phyloP scores from a whole-genome alignment of 2,329 filamentous ascomycete genomes.

The Lachnellula cervina region DNA sequence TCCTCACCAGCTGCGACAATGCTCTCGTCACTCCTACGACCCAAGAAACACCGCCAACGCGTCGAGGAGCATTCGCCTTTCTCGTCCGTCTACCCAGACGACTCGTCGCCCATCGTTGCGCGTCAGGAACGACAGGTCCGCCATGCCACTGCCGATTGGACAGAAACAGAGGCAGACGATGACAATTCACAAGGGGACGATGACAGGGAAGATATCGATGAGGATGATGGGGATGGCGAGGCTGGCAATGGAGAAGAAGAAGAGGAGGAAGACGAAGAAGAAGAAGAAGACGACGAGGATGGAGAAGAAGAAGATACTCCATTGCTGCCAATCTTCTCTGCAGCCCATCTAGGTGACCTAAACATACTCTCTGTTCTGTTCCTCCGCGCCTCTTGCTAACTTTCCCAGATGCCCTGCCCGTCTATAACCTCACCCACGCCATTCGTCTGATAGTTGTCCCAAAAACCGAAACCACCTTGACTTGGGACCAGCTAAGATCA shows the following conservation, averaged over 20 bases:
- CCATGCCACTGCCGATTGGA: conserved; percentile 58
- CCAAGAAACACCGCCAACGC: conserved; percentile 29
- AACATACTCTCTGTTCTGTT: neutral
- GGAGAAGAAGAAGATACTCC: conserved; percentile 40
- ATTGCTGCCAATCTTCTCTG: conserved; percentile 73
- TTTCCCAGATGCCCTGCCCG: conserved; percentile 68
- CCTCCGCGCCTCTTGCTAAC: conserved; percentile 23
- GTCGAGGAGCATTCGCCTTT: conserved; percentile 29
- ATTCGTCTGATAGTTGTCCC: conserved; percentile 80
- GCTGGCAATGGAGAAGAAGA: conserved; percentile 21
- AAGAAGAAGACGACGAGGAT: conserved; percentile 36
- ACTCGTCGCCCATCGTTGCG: conserved; percentile 22
- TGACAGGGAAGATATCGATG: conserved; percentile 11
- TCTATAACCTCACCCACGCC: conserved; percentile 86
- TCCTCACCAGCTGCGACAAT: conserved; percentile 15
- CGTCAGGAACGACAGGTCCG: conserved; percentile 18
- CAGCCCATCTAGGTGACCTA: conserved; percentile 64
- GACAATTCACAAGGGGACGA: conserved; percentile 24
- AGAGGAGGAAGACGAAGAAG: conserved; percentile 31
- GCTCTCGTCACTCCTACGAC: conserved; percentile 35
- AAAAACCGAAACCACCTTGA: conserved; percentile 84
- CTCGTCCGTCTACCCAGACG: conserved; percentile 29
- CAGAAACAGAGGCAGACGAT: conserved; percentile 53
- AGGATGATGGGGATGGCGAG: conserved; percentile 26
- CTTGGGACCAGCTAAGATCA: conserved; percentile 94